These are phyloP conservation scores for Diplodia sapinea DNA, from an alignment of 2,329 filamentous ascomycete species.

Conservation along the genomic window DNA sequence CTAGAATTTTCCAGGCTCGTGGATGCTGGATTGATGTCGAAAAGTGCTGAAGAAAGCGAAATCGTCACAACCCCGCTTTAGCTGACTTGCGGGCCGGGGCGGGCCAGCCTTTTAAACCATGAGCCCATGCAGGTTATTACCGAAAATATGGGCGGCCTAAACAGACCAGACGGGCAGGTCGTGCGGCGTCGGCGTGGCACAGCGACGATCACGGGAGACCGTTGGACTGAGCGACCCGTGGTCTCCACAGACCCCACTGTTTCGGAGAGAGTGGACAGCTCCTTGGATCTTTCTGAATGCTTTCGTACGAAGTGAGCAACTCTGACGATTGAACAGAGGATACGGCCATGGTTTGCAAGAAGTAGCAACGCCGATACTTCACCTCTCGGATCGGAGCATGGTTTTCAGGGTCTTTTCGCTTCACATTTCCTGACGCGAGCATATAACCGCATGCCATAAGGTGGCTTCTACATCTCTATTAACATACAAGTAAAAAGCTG, in stretches of 20 bases:
- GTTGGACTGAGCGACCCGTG: not conserved
- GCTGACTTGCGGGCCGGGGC: not conserved
- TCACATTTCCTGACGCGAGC: too few species aligned
- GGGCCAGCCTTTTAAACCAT: not conserved
- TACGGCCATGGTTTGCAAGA: not conserved
- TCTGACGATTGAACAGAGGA: not conserved
- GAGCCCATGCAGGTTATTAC: not conserved
- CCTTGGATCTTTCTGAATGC: not conserved
- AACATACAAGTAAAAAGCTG: not conserved
- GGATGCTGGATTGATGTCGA: not conserved
- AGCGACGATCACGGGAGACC: not conserved
- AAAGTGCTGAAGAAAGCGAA: not conserved
- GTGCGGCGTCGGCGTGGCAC: slow-evolving; percentile 5
- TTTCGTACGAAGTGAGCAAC: not conserved
- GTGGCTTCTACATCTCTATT: too few species aligned
- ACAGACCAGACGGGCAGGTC: not conserved
- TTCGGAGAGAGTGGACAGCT: not conserved
- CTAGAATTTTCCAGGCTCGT: not conserved
- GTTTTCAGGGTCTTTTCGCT: too few species aligned
- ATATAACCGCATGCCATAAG: too few species aligned
- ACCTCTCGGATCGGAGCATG: too few species aligned
- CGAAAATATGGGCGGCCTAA: not conserved
- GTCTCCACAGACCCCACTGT: slow-evolving; percentile 6
- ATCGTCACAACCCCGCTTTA: not conserved
- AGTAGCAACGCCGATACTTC: too few species aligned